Conservation (phyloP, 2,329 filamentous ascomycete genomes). For the Ceratocystis alfenasii region DNA sequence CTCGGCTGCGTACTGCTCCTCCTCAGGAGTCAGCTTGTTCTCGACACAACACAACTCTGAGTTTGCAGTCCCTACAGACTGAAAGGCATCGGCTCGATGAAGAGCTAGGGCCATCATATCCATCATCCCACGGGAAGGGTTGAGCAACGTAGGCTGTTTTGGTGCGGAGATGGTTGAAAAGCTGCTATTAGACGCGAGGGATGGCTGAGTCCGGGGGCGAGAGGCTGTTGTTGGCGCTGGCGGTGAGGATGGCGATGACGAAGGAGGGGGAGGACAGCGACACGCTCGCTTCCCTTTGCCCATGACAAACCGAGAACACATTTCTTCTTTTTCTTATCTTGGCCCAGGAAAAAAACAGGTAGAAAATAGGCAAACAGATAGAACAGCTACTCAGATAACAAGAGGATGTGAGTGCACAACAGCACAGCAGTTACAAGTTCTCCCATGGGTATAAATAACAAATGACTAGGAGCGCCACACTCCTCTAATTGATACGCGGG, state of each 20-base stretch:
- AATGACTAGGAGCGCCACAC: too few relatives aligned
- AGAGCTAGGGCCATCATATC: neutral
- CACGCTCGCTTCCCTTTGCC: constrained; percentile 18
- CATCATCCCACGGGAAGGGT: neutral
- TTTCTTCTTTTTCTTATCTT: neutral
- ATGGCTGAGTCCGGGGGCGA: neutral
- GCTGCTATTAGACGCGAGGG: neutral
- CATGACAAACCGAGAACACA: constrained; percentile 17
- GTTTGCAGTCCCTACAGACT: neutral
- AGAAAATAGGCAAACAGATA: too few relatives aligned
- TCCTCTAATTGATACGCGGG: too few relatives aligned
- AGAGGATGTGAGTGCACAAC: too few relatives aligned
- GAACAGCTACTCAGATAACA: too few relatives aligned
- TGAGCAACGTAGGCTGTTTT: neutral
- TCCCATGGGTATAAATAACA: too few relatives aligned
- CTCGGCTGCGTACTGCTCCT: neutral
- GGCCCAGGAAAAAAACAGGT: too few relatives aligned
- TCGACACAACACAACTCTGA: neutral
- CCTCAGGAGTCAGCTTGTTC: neutral
- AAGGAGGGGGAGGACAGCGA: neutral
- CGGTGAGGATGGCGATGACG: neutral
- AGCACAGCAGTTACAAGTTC: too few relatives aligned
- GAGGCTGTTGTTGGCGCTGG: neutral
- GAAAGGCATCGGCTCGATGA: neutral
- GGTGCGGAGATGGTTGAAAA: neutral